Base-by-base conservation (phyloP, 2,329 filamentous ascomycete genomes). In the Thelonectria discophora region DNA sequence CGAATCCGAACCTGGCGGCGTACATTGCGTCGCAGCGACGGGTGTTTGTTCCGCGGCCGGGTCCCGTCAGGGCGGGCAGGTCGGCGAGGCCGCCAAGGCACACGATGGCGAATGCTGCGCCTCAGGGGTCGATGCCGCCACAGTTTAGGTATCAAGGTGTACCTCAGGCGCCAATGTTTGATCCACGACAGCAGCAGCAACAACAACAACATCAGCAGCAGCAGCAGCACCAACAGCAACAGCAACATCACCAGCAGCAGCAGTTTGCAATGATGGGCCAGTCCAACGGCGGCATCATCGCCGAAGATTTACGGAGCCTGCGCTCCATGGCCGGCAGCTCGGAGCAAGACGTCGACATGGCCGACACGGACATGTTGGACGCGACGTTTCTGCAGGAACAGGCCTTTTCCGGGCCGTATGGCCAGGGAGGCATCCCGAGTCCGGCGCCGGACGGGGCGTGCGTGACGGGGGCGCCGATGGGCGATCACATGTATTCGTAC, bases 1-100 rank as follows among this genome's bases (percentile, higher is more conserved):
- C 70, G 5, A 74, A 77, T 52, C 76, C 77, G 13, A 70, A 72
- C 9, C 64, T 78, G 37, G 76, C 76, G 2, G 71, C 72, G 12
- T 79, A 77, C 55, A 68, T 78, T 8, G 75, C 76, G 21, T 69
- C 73, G 6, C 77, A 79, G 45, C 73, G 77, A 6, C 73, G 74
- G 24, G 72, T 74, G 5, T 74, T 74, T 46, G 67, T 71, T n/a
- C 65, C 73, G 5, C 65, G 71, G 8, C 64, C 72, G 0, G 69
- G 69, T 3, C 72, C 73, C 10, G 71, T 73, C 40, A 65, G 73
- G 39, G 64, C 73, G 40, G 73, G 73, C 12, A 71, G 73, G n/a
- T 74, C 73, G 15, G 73, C 73, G 27, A 66, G 72, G 12, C 72
- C 73, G 32, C 73, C 73, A 15, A 56, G 68, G 9, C 69, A 67